Base-by-base conservation (phyloP, 768 basidiomycete species). In the Inosperma sp. region DNA sequence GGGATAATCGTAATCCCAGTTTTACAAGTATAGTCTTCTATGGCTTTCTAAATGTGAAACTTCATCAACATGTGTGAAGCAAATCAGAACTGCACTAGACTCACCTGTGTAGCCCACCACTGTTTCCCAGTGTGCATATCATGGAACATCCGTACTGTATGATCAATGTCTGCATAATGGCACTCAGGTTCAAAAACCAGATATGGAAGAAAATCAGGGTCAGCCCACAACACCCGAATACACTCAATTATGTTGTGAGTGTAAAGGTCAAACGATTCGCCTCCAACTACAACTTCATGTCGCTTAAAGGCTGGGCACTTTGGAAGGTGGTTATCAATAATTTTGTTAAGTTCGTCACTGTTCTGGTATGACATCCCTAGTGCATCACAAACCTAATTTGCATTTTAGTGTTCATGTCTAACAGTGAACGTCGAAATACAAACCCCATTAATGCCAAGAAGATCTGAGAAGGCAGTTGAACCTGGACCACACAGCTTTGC, bases 61-160 rank as follows among this genome's bases (percentile, higher is more conserved):
- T 7, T 48, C 22, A 31, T 12, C 27, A 7, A n/a, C n/a, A n/a
- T n/a, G n/a, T 26, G 13, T 23, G 30, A 30, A 16, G 17, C 19
- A n/a, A 21, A 33, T n/a, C 41, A 8, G 31, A 35, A 7, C 14
- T 8, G 23, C 21, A 40, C 49, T 14, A n/a, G 9, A 57, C 68
- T 22, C 52, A 77, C 77, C 65, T 79, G 78, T 2, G 65, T 71
- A 7, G 41, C 40, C 76, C 77, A 79, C 78, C 77, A 79, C 78
- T 78, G 79, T 37, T 69, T 66, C 0, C 72, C 75, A 0, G 74
- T 78, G 34, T 76, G 64, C 68, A 78, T 70, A 37, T 78, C 74
- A 55, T 68, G 62, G 49, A 67, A 77, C 0, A 75, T 13, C 0
- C 65, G 50, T 0, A 50, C 35, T 2, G 37, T 65, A 7, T 60